Evolutionary conservation across 495 filamentous ascomycete species (phyloP).

Genomic region (Rhypophila decipiens): DNA sequence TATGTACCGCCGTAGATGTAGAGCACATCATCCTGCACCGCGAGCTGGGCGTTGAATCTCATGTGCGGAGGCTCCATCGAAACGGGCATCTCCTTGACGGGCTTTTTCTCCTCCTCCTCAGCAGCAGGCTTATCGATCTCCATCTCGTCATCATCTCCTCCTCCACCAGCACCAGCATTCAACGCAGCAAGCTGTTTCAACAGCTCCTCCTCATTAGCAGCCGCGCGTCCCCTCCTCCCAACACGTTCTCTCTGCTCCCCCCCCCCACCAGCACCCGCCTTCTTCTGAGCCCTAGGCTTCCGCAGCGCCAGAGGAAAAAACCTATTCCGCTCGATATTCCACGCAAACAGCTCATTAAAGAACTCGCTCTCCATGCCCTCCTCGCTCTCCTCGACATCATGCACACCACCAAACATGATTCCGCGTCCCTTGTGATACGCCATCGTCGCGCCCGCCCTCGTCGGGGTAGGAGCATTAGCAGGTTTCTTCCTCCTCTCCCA

Average conservation of each 20-base stretch:
- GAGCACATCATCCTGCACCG: slow-evolving; percentile 84
- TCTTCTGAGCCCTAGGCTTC: slow-evolving; percentile 60
- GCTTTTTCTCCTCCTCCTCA: slow-evolving; percentile 40
- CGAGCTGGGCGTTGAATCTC: slow-evolving; percentile 81
- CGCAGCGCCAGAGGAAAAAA: slow-evolving; percentile 81
- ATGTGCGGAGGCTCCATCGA: slow-evolving; percentile 77
- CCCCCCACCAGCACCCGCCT: slow-evolving; percentile 26
- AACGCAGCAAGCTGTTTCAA: slow-evolving; percentile 76
- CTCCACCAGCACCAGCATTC: slow-evolving; percentile 30
- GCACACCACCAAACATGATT: slow-evolving; percentile 89
- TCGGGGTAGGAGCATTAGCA: slow-evolving; percentile 76
- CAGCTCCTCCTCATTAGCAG: slow-evolving; percentile 85
- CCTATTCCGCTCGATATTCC: slow-evolving; percentile 89
- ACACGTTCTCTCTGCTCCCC: slow-evolving; percentile 39
- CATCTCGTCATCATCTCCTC: slow-evolving; percentile 5
- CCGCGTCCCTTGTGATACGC: slow-evolving; percentile 86
- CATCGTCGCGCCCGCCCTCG: slow-evolving; percentile 86
- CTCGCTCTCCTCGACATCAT: slow-evolving; percentile 88
- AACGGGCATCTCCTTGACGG: slow-evolving; percentile 46
- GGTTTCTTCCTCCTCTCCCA: slow-evolving; percentile 95
- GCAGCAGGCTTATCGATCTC: slow-evolving; percentile 34
- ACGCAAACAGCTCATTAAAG: slow-evolving; percentile 81
- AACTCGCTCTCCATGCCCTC: slow-evolving; percentile 96
- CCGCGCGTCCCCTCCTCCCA: slow-evolving; percentile 59
- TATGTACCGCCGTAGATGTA: slow-evolving; percentile 94